Conservation (phyloP, 768 basidiomycete genomes). For the Podaxis sp. region DNA sequence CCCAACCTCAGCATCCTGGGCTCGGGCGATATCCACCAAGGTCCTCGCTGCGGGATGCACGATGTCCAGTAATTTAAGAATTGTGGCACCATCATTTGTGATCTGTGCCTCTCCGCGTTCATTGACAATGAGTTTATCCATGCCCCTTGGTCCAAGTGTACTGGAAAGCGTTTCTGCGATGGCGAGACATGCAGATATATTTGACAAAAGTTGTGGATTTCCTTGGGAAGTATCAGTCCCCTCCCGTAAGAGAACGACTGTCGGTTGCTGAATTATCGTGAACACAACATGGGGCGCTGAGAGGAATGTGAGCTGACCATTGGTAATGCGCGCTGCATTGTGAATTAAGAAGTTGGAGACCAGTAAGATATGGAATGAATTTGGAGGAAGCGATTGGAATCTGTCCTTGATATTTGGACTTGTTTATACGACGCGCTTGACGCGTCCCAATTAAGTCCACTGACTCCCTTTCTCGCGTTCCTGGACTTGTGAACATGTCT, state of each 20-base stretch:
- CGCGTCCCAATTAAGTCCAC: conserved; percentile 29
- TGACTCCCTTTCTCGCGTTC: conserved; percentile 18
- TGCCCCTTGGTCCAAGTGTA: conserved; percentile 96
- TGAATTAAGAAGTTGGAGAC: conserved; percentile 27
- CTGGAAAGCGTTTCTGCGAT: conserved; percentile 89
- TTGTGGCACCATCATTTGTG: conserved; percentile 99
- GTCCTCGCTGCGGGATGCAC: conserved; percentile 97
- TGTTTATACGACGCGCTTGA: conserved; percentile 38
- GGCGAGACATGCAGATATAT: conserved; percentile 95
- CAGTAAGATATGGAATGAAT: conserved; percentile 21
- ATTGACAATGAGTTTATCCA: conserved; percentile 97
- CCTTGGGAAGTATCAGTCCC: conserved; percentile 97
- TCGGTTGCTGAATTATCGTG: conserved; percentile 74
- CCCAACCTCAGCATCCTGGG: conserved; percentile 97
- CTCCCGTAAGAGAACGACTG: conserved; percentile 93
- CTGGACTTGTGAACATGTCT: conserved; percentile 22
- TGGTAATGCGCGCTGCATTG: conserved; percentile 83
- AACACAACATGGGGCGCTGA: conserved; percentile 10
- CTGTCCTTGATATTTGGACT: conserved; percentile 27
- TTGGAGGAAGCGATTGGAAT: conserved; percentile 25
- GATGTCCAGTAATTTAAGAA: conserved; percentile 95
- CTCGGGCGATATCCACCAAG: conserved; percentile 97
- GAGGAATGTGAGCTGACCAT: conserved; percentile 47
- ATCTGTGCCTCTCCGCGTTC: conserved; percentile 96
- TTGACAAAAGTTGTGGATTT: conserved; percentile 87